Conservation (phyloP, 169 alveolate species). For the Eimeria acervulina region DNA sequence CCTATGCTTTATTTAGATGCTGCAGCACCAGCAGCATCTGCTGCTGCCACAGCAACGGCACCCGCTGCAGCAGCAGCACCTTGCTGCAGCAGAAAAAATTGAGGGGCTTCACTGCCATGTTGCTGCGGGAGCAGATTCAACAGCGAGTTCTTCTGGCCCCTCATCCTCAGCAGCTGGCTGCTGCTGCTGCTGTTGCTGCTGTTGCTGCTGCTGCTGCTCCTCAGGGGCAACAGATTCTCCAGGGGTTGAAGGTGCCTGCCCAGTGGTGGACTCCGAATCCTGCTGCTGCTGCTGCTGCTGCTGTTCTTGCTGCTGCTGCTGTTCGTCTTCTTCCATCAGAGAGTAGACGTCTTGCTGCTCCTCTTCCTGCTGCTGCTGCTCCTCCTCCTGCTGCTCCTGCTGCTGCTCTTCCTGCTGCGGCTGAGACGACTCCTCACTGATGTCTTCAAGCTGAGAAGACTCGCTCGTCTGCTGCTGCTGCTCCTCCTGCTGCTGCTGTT, state of each 20-base stretch:
- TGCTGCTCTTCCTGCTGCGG: constrained; percentile 31
- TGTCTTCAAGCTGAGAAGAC: neutral
- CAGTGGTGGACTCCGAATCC: neutral
- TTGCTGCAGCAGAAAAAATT: neutral
- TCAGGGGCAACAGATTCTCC: neutral
- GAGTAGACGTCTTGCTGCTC: constrained; percentile 7
- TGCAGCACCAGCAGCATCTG: constrained; percentile 20
- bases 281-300: constrained; percentile 61
- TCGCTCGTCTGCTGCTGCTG: constrained; percentile 1
- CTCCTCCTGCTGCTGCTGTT: neutral
- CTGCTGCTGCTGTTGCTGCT: constrained; percentile 29
- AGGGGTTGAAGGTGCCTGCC: neutral
- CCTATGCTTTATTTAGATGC: neutral
- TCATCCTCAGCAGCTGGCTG: constrained; percentile 33
- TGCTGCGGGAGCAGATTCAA: constrained; percentile 54
- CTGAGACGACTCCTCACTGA: constrained; percentile 19
- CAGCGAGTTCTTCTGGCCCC: constrained; percentile 30
- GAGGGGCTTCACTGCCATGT: neutral
- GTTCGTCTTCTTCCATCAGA: constrained; percentile 36
- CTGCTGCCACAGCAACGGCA: neutral
- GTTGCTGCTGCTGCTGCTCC: constrained; percentile 13
- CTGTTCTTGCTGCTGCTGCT: constrained; percentile 30
- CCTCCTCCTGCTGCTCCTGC: neutral
- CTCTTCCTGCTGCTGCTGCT: constrained; percentile 7
- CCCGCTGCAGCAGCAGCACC: constrained; percentile 24